A percentile compares a stretch with the other conserved stretches of the same genome.
phyloP scores from a whole-genome alignment of 78 protist genomes.

The Pigoraptor vietnamica region DNA sequence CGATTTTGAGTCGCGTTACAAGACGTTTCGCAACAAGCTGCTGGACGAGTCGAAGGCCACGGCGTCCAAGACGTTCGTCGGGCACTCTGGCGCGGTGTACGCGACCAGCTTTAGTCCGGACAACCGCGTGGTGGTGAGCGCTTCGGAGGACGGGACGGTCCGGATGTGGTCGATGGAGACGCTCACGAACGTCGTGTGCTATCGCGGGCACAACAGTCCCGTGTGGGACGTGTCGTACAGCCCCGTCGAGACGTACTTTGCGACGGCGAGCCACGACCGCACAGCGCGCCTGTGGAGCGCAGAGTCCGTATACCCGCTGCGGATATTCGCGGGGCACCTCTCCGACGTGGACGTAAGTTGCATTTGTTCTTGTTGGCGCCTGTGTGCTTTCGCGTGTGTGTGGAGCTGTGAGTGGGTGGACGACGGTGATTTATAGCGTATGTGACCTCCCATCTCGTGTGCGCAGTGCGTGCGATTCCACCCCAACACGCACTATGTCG shows the following conservation, averaged over 20 bases:
- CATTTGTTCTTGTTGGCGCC: neutral
- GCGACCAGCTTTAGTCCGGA: conserved; percentile 52
- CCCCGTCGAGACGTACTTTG: conserved; percentile 81
- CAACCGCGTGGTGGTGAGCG: conserved; percentile 40
- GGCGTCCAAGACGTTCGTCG: conserved; percentile 33
- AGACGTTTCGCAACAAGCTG: neutral
- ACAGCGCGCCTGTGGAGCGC: conserved; percentile 91
- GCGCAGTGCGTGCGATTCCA: conserved; percentile 76
- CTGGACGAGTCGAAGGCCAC: neutral
- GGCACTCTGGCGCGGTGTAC: conserved; percentile 76
- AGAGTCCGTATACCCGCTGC: conserved; percentile 56
- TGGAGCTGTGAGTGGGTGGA: no score
- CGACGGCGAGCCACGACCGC: conserved; percentile 75
- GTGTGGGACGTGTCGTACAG: conserved; percentile 83
- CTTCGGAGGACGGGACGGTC: conserved; percentile 64
- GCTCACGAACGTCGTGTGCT: conserved; percentile 58
- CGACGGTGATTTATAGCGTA: no score
- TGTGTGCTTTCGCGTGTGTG: neutral
- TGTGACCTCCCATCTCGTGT: no score
- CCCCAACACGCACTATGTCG: conserved; percentile 82
- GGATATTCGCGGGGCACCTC: conserved; percentile 81
- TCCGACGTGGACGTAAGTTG: conserved; percentile 69
- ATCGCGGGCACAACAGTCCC: conserved; percentile 84
- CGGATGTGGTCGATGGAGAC: conserved; percentile 83
- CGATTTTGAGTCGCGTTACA: neutral